A percentile compares a stretch with the other conserved stretches of the same genome.
phyloP scores from a whole-genome alignment of 1,284 basidiomycete species.

The Tremellales sp. region DNA sequence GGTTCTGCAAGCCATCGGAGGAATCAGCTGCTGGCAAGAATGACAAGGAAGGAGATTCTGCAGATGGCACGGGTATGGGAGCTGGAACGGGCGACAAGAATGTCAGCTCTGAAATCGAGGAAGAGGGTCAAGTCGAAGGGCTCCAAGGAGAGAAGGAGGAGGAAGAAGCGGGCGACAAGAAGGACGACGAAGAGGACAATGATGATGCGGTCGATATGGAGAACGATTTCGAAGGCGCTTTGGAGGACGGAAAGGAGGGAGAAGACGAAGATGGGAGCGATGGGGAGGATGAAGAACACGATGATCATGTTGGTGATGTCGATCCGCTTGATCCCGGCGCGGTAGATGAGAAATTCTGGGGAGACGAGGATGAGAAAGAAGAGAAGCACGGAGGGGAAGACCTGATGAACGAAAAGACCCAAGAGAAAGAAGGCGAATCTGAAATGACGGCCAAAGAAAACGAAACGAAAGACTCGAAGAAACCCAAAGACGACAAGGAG shows the following conservation, averaged over 20 bases:
- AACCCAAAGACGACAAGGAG: slow-evolving; percentile 45
- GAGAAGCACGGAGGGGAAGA: slow-evolving; percentile 47
- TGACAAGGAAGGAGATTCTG: slow-evolving; percentile 54
- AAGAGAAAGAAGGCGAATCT: slow-evolving; percentile 52
- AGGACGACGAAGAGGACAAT: slow-evolving; percentile 63
- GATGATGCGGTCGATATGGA: slow-evolving; percentile 58
- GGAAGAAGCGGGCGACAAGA: slow-evolving; percentile 54
- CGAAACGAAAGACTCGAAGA: slow-evolving; percentile 47
- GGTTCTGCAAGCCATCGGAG: slow-evolving; percentile 88
- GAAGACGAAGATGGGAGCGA: slow-evolving; percentile 58
- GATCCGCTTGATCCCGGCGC: slow-evolving; percentile 81
- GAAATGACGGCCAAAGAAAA: slow-evolving; percentile 73
- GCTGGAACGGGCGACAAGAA: slow-evolving; percentile 79
- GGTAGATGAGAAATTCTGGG: slow-evolving; percentile 97
- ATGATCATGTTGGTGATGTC: slow-evolving; percentile 80
- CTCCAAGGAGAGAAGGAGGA: slow-evolving; percentile 69
- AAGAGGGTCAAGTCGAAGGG: slow-evolving; percentile 95
- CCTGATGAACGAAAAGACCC: slow-evolving; percentile 47
- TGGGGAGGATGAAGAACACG: slow-evolving; percentile 60
- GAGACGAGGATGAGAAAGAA: slow-evolving; percentile 63
- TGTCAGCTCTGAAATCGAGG: slow-evolving; percentile 86
- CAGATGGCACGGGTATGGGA: slow-evolving; percentile 78
- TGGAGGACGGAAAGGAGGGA: slow-evolving; percentile 69
- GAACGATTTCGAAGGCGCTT: slow-evolving; percentile 66
- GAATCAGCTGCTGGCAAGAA: slow-evolving; percentile 50